Base-by-base conservation (phyloP, 176 grass and related monocot genomes). In the Musa troglodytarum region DNA sequence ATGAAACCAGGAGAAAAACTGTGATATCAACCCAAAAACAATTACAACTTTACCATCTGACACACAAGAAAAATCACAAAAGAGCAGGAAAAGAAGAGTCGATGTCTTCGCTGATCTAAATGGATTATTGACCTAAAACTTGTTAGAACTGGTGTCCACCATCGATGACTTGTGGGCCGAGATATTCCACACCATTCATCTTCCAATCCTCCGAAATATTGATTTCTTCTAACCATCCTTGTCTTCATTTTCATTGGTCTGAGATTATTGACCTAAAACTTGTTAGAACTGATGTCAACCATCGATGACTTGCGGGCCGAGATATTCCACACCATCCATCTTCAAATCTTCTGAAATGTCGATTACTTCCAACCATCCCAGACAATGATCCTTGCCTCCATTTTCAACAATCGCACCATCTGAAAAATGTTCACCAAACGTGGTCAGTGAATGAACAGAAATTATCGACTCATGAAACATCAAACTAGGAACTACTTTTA, bases 361-460 rank as follows among this genome's bases (percentile, higher is more conserved):
- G 53, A 87, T 78, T 87, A 89, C 88, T 71, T 86, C 75, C 51
- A 98, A 73, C 94, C 94, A 98, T n/a, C 90, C 75, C 1, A 93
- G 68, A n/a, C 54, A 43, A 14, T 75, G 78, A 74, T 71, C 52
- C 51, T 76, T 23, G 19, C 63, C 71, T 2, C 28, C 16, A 13
- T 2, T 23, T 50, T 70, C 13, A 17, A 70, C 65, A 12, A 9
- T 8, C 1, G 1, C 58, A 70, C 13, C 58, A 78, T 68, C 84
- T 86, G 68, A 2, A 58, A 23, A 54, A 55, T 54, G 11, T 26
- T 73, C 71, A 61, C 5, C 17, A n/a, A 19, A 61, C 17, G 20
- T 20, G 57, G 16, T 17, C 17, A 61, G 57, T n/a, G 17, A 7
- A 61, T 19, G 57, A 61, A 61, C 57, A 61, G 34, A 43, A 43